These are phyloP conservation scores for Coemansia sp. DNA, from an alignment of 371 early-diverging fungal species.

Conservation along the genomic window DNA sequence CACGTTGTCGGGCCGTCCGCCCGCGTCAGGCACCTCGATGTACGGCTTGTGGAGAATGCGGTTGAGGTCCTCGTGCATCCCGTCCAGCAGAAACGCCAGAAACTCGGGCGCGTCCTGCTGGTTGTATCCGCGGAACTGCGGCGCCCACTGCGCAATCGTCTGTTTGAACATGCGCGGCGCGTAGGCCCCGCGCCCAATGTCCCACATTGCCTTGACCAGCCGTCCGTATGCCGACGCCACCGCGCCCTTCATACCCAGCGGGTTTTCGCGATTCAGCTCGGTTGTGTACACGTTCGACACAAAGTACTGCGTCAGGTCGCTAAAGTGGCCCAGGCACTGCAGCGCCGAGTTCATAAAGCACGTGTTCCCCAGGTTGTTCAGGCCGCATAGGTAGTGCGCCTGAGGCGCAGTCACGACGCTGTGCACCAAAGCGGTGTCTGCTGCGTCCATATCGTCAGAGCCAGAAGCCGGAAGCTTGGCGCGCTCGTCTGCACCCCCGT, in stretches of 20 bases:
- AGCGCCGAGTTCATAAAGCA: conserved; percentile 97
- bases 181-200: conserved; percentile 32
- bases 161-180: conserved; percentile 63
- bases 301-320: conserved; percentile 81
- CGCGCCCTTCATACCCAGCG: conserved; percentile 78
- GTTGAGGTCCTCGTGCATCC: conserved; percentile 89
- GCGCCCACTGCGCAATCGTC: conserved; percentile 48
- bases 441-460: conserved; percentile 1
- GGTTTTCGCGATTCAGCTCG: conserved; percentile 73
- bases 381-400: conserved; percentile 57
- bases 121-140: conserved; percentile 53
- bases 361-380: conserved; percentile 96
- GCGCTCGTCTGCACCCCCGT: not conserved
- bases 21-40: conserved; percentile 44
- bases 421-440: not conserved
- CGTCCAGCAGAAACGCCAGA: conserved; percentile 87
- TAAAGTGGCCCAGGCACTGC: conserved; percentile 89
- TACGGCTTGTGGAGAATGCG: conserved; percentile 50
- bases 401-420: not conserved
- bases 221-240: conserved; percentile 70
- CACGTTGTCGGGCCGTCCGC: conserved; percentile 44
- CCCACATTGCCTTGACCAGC: conserved; percentile 71
- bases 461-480: conserved; percentile 5
- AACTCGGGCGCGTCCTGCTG: conserved; percentile 98
- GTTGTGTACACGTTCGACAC: conserved; percentile 67